These are phyloP conservation scores for Perkinsus olseni DNA, from an alignment of 169 alveolate genomes.

Conservation along the genomic window DNA sequence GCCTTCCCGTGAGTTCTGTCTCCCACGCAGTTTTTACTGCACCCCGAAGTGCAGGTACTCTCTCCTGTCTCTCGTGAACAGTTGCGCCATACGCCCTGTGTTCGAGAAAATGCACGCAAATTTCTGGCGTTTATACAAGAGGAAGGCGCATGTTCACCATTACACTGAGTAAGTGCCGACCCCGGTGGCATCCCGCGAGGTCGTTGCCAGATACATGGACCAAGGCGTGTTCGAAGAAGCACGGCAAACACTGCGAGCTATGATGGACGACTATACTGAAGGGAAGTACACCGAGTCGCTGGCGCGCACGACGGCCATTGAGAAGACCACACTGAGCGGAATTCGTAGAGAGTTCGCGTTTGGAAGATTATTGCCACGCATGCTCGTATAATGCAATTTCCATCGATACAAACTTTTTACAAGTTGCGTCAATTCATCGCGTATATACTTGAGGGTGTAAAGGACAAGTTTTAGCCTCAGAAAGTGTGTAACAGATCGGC, in stretches of 20 bases:
- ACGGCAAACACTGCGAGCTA: constrained; percentile 38
- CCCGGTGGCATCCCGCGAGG: constrained; percentile 21
- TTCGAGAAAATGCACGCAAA: constrained; percentile 54
- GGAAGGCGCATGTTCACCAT: constrained; percentile 78
- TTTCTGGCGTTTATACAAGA: constrained; percentile 66
- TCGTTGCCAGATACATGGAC: constrained; percentile 47
- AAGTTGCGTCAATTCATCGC: no score
- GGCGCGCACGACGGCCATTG: not conserved
- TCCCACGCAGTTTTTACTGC: not conserved
- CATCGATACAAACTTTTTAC: not conserved
- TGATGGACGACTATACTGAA: constrained; percentile 47
- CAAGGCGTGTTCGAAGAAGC: constrained; percentile 54
- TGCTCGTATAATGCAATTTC: not conserved
- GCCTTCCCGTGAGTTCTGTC: not conserved
- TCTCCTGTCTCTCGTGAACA: constrained; percentile 68
- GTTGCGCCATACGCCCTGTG: constrained; percentile 61
- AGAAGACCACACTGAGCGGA: not conserved
- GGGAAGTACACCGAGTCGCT: not conserved
- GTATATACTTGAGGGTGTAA: no score
- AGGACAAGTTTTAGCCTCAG: no score
- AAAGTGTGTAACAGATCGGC: not conserved
- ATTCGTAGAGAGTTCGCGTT: not conserved
- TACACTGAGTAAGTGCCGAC: constrained; percentile 52
- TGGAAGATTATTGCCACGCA: not conserved
- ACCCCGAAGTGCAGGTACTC: constrained; percentile 54